Base-by-base conservation (phyloP, 2,329 filamentous ascomycete genomes). In the Talaromyces sp. region DNA sequence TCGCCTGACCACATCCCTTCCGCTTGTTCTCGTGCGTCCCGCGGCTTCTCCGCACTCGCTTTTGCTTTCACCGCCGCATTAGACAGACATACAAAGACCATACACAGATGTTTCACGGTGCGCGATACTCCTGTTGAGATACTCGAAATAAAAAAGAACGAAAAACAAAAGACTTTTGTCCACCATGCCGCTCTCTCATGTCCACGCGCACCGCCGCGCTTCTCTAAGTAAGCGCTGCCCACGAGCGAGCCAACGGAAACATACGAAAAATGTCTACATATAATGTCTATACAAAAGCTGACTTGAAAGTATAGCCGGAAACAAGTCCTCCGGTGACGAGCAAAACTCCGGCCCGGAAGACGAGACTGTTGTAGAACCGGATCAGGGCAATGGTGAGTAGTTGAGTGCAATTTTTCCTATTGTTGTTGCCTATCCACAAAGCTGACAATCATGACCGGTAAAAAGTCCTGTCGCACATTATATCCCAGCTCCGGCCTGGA, bases 401-500 rank as follows among this genome's bases (percentile, higher is more conserved):
- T 41, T 26, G 24, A 5, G 14, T 26, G 17, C 14, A 12, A 24
- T n/a, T n/a, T n/a, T n/a, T n/a, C 11, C 26, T 17, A 24, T 31
- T 17, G 19, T 50, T 48, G 43, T 41, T 54, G 38, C 4, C 5
- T 8, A 21, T 19, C 12, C 24, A 19, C 19, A 24, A 56, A 35
- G 3, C 32, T 17, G 3, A 50, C 31, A 4, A 7, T 10, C 11
- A 32, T 58, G 17, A 38, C n/a, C 11, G 11, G 51, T 56, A 21
- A 71, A 21, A 71, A 96, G 94, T 99, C 70, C 88, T 99, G 67
- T 90, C 88, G 62, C 93, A 97, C 78, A 96, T 99, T 77, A 97
- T 99, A 72, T 96, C 92, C 57, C 94, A 99, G 79, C 83, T 99
- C 64, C 89, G 94, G 64, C 94, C 94, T 12, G 94, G 94, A 65